These are phyloP conservation scores for Gnaphalium uliginosum DNA, from an alignment of 129 eudicot species.

Conservation along the genomic window DNA sequence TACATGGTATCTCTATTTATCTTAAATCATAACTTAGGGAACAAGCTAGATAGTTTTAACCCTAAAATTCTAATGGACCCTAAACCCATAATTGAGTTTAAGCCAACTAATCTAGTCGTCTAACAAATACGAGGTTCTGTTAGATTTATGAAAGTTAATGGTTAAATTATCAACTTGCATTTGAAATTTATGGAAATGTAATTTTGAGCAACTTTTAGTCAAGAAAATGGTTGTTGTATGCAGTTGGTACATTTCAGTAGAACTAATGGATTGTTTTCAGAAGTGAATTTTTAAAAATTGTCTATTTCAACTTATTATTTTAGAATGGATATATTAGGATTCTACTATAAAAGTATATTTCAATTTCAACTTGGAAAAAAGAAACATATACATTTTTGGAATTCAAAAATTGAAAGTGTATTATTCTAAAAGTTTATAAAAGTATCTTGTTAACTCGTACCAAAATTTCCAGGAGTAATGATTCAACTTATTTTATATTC, in stretches of 20 bases:
- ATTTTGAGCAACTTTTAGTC: background rate
- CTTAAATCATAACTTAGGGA: no score
- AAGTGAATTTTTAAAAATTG: background rate
- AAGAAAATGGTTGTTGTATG: background rate
- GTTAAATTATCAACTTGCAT: no score
- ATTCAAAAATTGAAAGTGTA: constrained; percentile 25
- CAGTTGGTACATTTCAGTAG: background rate
- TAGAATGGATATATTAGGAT: background rate
- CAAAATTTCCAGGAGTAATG: constrained; percentile 19
- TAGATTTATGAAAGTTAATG: no score
- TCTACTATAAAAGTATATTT: background rate
- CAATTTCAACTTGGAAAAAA: background rate
- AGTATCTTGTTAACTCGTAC: constrained; percentile 22
- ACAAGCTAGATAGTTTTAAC: no score
- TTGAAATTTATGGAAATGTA: background rate
- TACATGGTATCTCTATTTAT: no score
- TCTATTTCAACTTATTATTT: background rate
- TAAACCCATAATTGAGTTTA: no score
- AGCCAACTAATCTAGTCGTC: no score
- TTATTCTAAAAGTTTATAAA: constrained; percentile 9
- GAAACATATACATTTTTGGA: background rate
- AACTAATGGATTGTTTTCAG: background rate
- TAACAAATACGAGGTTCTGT: no score
- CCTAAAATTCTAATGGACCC: no score
- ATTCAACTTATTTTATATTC: constrained; percentile 10